Evolutionary conservation across 2,329 filamentous ascomycete species (phyloP).

Genomic region (Fusarium euwallaceae): DNA sequence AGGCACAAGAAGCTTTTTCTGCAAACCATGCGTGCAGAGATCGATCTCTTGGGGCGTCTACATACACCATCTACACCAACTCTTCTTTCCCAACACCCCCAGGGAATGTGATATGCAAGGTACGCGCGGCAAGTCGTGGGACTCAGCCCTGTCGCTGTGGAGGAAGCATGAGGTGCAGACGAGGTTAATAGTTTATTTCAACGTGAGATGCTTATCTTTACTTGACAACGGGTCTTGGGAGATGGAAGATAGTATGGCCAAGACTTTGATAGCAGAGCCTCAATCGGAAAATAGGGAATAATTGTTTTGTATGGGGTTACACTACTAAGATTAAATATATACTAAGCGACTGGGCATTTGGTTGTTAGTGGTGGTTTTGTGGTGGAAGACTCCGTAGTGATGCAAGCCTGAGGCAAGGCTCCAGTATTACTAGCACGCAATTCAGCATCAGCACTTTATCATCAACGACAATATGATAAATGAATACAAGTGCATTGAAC

Average conservation of each 20-base stretch:
- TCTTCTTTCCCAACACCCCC: not conserved
- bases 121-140: not conserved
- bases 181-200: not conserved
- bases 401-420: not conserved
- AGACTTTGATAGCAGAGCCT: not conserved
- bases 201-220: not conserved
- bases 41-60: not conserved
- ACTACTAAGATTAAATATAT: not conserved
- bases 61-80: not conserved
- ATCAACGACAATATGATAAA: not conserved
- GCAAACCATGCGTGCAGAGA: not conserved
- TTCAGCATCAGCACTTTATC: not conserved
- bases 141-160: not conserved
- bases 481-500: no score
- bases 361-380: not conserved
- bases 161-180: not conserved
- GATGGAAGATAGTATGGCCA: not conserved
- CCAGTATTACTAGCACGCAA: not conserved
- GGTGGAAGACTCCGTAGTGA: not conserved
- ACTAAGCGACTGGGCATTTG: not conserved
- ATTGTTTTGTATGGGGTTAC: not conserved
- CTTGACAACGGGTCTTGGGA: not conserved
- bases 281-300: not conserved
- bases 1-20: not conserved
- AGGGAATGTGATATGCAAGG: not conserved